Conservation (phyloP, 108 stramenopile species). For the Cylindrotheca fusiformis region DNA sequence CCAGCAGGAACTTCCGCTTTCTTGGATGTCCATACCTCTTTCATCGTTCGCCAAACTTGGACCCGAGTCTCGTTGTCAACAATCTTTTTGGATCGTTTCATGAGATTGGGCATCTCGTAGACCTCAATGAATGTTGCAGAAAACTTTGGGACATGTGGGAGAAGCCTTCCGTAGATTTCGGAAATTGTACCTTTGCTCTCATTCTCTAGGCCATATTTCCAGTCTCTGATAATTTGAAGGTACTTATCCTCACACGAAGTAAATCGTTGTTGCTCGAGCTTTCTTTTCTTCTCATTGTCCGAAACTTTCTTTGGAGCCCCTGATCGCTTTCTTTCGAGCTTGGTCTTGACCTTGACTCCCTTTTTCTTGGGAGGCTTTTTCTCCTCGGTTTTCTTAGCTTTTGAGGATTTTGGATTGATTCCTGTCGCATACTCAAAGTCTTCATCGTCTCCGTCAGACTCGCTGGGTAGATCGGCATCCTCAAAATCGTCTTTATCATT, state of each 20-base stretch:
- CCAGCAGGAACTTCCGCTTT: conserved; percentile 21
- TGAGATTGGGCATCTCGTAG: conserved; percentile 19
- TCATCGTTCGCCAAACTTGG: conserved; percentile 10
- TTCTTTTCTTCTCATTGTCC: conserved; percentile 10
- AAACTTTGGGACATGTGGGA: conserved; percentile 8
- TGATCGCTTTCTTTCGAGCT: conserved; percentile 10
- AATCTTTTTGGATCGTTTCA: conserved; percentile 36
- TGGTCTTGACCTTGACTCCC: conserved; percentile 8
- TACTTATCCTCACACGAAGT: conserved; percentile 14
- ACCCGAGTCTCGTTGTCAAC: conserved; percentile 8
- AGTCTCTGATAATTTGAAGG: conserved; percentile 5
- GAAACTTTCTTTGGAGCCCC: conserved; percentile 7
- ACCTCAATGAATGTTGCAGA: conserved; percentile 23
- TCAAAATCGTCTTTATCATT: conserved; percentile 14
- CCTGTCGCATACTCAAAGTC: conserved; percentile 1
- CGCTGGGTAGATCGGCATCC: not conserved
- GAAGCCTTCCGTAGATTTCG: conserved; percentile 14
- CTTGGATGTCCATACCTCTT: conserved; percentile 15
- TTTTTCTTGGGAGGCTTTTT: conserved; percentile 27
- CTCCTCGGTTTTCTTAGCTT: conserved; percentile 13
- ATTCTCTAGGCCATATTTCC: conserved; percentile 18
- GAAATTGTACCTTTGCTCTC: conserved; percentile 11
- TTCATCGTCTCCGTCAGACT: conserved; percentile 23
- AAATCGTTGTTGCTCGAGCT: conserved; percentile 12
- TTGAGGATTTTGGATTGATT: conserved; percentile 8